Evolutionary conservation across 371 early-diverging fungal genomes (phyloP).

Genomic region (Saksenaea vasiformis): DNA sequence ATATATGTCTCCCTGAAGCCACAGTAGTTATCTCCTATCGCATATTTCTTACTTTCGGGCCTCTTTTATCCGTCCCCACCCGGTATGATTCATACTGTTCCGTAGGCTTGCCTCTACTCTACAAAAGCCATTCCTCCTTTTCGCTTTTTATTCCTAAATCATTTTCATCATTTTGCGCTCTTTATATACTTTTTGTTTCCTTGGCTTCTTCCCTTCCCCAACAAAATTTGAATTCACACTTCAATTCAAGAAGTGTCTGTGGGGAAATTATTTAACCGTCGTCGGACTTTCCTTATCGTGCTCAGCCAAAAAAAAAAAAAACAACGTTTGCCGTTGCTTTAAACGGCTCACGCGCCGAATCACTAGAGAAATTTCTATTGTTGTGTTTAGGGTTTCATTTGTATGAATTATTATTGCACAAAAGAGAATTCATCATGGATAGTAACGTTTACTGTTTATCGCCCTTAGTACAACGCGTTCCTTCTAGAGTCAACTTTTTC

Average conservation of each 20-base stretch:
- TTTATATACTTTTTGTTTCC: background rate
- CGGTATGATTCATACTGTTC: slow-evolving; percentile 2
- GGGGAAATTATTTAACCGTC: background rate
- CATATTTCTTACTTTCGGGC: background rate
- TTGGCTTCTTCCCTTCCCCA: background rate
- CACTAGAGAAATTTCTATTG: background rate
- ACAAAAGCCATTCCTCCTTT: background rate
- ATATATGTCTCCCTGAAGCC: background rate
- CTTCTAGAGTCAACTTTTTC: no score
- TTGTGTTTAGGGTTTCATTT: no score
- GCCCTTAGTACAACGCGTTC: no score
- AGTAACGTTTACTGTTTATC: no score
- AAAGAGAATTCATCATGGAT: no score
- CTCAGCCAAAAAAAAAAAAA: background rate
- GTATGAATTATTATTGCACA: no score
- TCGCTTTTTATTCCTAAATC: background rate
- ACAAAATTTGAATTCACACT: background rate
- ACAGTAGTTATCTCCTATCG: background rate
- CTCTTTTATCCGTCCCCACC: background rate
- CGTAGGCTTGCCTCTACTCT: background rate
- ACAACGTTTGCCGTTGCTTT: no score
- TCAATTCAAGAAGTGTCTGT: no score
- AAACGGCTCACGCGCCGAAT: background rate
- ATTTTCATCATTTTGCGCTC: background rate
- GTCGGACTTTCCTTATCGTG: background rate